Percentiles rank a stretch among this genome's conserved stretches.
phyloP scores from a whole-genome alignment of 768 basidiomycete genomes.

The Hericium alpestre region DNA sequence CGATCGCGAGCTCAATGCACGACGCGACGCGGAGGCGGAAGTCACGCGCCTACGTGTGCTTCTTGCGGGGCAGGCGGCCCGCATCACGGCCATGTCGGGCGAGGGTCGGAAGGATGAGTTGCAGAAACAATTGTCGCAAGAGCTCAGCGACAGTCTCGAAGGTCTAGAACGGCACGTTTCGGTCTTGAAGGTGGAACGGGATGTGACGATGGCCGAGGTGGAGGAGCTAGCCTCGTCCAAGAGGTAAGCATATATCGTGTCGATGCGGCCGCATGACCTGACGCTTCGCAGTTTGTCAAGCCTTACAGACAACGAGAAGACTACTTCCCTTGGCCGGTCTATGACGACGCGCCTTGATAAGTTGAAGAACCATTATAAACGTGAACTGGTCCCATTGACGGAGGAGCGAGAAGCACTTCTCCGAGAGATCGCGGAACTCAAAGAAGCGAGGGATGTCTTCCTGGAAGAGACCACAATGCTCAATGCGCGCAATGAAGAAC shows the following conservation, averaged over 20 bases:
- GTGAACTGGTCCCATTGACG: slow-evolving; percentile 76
- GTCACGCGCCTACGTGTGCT: slow-evolving; percentile 76
- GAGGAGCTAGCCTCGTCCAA: slow-evolving; percentile 76
- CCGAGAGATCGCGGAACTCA: slow-evolving; percentile 80
- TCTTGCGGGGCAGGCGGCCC: slow-evolving; percentile 81
- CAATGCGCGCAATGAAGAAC: slow-evolving; percentile 85
- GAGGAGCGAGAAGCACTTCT: slow-evolving; percentile 69
- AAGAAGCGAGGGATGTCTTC: slow-evolving; percentile 74
- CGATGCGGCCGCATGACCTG: not conserved
- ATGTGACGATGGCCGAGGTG: slow-evolving; percentile 86
- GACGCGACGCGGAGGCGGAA: slow-evolving; percentile 88
- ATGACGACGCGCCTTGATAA: slow-evolving; percentile 78
- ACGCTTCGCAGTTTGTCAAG: slow-evolving; percentile 13
- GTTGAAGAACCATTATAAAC: slow-evolving; percentile 79
- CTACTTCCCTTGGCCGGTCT: slow-evolving; percentile 39
- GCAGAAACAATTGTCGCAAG: slow-evolving; percentile 67
- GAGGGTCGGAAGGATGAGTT: slow-evolving; percentile 71
- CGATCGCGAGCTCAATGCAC: slow-evolving; percentile 78
- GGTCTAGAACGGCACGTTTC: slow-evolving; percentile 80
- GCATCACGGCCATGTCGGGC: slow-evolving; percentile 74
- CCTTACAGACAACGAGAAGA: slow-evolving; percentile 11
- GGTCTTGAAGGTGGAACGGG: slow-evolving; percentile 79
- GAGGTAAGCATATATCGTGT: slow-evolving; percentile 36
- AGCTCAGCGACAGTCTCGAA: slow-evolving; percentile 65
- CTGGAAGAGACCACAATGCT: slow-evolving; percentile 87